Percentiles rank a stretch among this genome's conserved stretches.
These are phyloP conservation scores for Candida peoriensis DNA, from an alignment of 805 yeast species.

Conservation along the genomic window DNA sequence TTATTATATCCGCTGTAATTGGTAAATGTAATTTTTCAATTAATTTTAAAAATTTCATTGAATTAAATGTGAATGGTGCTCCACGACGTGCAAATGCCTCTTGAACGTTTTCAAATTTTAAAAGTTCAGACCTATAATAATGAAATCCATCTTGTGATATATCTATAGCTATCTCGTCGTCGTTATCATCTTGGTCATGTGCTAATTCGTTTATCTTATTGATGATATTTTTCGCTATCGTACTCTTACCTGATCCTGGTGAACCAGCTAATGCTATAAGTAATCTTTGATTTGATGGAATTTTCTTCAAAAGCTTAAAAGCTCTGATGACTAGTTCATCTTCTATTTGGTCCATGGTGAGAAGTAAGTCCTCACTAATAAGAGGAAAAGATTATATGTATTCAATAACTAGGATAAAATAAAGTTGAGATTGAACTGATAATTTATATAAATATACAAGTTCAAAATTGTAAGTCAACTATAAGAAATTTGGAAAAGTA, in stretches of 20 bases:
- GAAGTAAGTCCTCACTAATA: no score
- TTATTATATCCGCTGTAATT: no score
- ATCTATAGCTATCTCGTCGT: slow-evolving; percentile 33
- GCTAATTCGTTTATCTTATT: slow-evolving; percentile 6
- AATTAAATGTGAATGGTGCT: slow-evolving; percentile 82
- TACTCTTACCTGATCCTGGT: slow-evolving; percentile 13
- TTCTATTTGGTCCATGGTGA: slow-evolving; percentile 9
- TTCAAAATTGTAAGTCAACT: no score
- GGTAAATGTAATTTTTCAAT: slow-evolving; percentile 25
- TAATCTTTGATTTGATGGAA: slow-evolving; percentile 6
- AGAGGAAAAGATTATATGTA: no score
- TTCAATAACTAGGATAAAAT: no score
- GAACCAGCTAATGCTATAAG: slow-evolving; percentile 11
- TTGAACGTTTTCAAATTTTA: slow-evolving; percentile 46
- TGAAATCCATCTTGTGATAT: slow-evolving; percentile 80
- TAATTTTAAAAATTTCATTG: slow-evolving; percentile 10
- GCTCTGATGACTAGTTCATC: slow-evolving; percentile 2
- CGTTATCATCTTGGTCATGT: no score
- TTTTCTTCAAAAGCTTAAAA: slow-evolving; percentile 2
- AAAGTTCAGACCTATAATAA: slow-evolving; percentile 44
- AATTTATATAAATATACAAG: no score
- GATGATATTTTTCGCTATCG: slow-evolving; percentile 5
- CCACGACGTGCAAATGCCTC: slow-evolving; percentile 68
- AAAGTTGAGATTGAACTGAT: no score
- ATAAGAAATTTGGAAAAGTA: no score